phyloP scores from a whole-genome alignment of 495 filamentous ascomycete genomes.

The Aspergillus saccharolyticus region DNA sequence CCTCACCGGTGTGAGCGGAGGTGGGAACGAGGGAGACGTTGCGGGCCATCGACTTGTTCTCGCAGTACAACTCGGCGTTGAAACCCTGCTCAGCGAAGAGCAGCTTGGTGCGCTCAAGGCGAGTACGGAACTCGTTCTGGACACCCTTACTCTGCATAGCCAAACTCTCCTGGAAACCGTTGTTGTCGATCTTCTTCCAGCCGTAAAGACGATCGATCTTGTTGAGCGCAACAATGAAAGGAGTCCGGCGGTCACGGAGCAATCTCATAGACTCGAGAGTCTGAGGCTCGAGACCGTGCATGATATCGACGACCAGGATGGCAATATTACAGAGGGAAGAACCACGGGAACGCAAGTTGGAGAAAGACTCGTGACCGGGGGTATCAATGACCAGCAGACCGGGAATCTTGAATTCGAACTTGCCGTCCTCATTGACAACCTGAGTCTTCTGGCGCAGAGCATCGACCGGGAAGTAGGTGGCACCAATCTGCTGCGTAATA shows the following conservation, averaged over 20 bases:
- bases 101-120: constrained; percentile 85
- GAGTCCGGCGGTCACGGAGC: constrained; percentile 88
- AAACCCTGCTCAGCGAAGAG: constrained; percentile 95
- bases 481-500: constrained; percentile 99
- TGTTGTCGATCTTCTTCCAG: constrained; percentile 97
- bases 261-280: constrained; percentile 96
- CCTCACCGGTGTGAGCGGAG: constrained; percentile 95
- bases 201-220: constrained; percentile 99
- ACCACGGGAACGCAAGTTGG: constrained; percentile 91
- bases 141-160: constrained; percentile 87
- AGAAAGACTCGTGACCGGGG: constrained; percentile 99
- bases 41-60: constrained; percentile 95
- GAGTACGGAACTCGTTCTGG: constrained; percentile 89
- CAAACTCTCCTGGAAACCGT: constrained; percentile 92
- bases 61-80: constrained; percentile 93
- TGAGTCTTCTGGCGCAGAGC: constrained; percentile 84
- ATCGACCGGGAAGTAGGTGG: constrained; percentile 98
- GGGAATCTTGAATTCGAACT: constrained; percentile 96
- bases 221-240: constrained; percentile 98
- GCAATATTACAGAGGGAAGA: constrained; percentile 99
- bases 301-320: constrained; percentile 98
- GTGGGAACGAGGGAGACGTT: constrained; percentile 94
- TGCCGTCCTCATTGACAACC: constrained; percentile 85
- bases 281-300: constrained; percentile 98
- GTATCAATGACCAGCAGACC: constrained; percentile 98